phyloP scores from a whole-genome alignment of 768 basidiomycete species.

The Gyrodon lividus region DNA sequence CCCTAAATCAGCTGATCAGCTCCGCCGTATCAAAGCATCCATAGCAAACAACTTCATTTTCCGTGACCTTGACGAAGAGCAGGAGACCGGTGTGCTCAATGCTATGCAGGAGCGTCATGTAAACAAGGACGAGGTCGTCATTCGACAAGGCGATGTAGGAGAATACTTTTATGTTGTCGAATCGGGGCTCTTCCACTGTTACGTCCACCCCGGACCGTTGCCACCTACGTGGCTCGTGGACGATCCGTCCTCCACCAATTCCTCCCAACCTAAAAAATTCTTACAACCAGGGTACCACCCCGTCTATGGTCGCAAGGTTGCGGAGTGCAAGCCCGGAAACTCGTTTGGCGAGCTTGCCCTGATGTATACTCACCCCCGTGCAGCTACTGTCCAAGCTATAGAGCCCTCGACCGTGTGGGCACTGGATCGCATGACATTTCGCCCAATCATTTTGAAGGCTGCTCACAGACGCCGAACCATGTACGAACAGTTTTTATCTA shows the following conservation, averaged over 20 bases:
- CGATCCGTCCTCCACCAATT: slow-evolving; percentile 35
- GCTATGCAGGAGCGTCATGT: slow-evolving; percentile 92
- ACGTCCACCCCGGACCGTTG: slow-evolving; percentile 65
- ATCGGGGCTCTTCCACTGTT: slow-evolving; percentile 81
- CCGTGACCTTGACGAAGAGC: slow-evolving; percentile 94
- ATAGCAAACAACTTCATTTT: slow-evolving; percentile 92
- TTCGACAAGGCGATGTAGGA: slow-evolving; percentile 94
- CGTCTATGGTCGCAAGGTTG: slow-evolving; percentile 77
- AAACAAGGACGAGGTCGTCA: slow-evolving; percentile 78
- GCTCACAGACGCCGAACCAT: slow-evolving; percentile 89
- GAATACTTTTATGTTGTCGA: slow-evolving; percentile 99
- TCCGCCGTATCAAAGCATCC: slow-evolving; percentile 82
- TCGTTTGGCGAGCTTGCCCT: slow-evolving; percentile 96
- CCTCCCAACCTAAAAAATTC: slow-evolving; percentile 51
- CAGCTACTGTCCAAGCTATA: slow-evolving; percentile 88
- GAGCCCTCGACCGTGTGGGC: slow-evolving; percentile 88
- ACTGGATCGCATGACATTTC: slow-evolving; percentile 96
- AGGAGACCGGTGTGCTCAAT: slow-evolving; percentile 86
- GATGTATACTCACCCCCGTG: slow-evolving; percentile 97
- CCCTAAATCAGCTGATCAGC: slow-evolving; percentile 79
- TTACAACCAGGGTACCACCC: slow-evolving; percentile 65
- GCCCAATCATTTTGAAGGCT: slow-evolving; percentile 93
- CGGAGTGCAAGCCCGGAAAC: slow-evolving; percentile 78
- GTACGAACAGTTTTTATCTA: slow-evolving; percentile 96
- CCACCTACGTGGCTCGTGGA: slow-evolving; percentile 58